phyloP scores from a whole-genome alignment of 2,329 filamentous ascomycete species.

The Phialemonium atrogriseum region DNA sequence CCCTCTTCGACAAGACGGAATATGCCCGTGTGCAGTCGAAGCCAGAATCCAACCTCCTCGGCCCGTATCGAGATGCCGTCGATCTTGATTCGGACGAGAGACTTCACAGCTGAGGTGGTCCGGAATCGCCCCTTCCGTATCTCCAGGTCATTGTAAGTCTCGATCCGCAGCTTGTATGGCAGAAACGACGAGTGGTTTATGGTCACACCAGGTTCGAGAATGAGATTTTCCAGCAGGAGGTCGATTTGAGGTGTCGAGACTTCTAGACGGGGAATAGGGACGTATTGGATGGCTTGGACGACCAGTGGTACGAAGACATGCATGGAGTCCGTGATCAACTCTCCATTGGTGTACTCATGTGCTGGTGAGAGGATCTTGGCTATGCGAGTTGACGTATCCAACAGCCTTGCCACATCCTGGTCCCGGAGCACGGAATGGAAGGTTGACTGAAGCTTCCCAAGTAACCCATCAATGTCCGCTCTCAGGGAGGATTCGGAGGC shows the following conservation, averaged over 20 bases:
- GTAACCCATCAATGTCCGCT: slow-evolving; percentile 63
- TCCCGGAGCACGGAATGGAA: slow-evolving; percentile 64
- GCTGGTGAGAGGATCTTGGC: slow-evolving; percentile 60
- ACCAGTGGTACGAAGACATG: slow-evolving; percentile 75
- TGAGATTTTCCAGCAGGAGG: slow-evolving; percentile 79
- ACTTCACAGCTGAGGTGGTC: slow-evolving; percentile 58
- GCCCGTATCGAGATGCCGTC: slow-evolving; percentile 78
- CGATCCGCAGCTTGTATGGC: slow-evolving; percentile 71
- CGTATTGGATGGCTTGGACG: slow-evolving; percentile 70
- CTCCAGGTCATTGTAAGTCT: slow-evolving; percentile 80
- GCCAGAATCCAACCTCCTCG: slow-evolving; percentile 83
- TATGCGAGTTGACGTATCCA: slow-evolving; percentile 59
- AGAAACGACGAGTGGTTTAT: slow-evolving; percentile 84
- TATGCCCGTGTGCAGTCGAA: slow-evolving; percentile 69
- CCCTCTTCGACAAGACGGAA: slow-evolving; percentile 73
- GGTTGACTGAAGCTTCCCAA: slow-evolving; percentile 61
- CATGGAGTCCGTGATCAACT: slow-evolving; percentile 66
- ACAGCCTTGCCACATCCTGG: slow-evolving; percentile 59
- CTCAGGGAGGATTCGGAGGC: slow-evolving; percentile 59
- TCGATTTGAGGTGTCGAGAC: slow-evolving; percentile 77
- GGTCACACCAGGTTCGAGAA: slow-evolving; percentile 79
- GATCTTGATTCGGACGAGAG: slow-evolving; percentile 67
- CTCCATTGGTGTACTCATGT: slow-evolving; percentile 55
- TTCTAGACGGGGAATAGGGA: slow-evolving; percentile 88
- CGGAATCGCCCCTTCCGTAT: slow-evolving; percentile 68